Conservation (phyloP, 2,329 filamentous ascomycete species). For the Sporothrix pseudoabietina region DNA sequence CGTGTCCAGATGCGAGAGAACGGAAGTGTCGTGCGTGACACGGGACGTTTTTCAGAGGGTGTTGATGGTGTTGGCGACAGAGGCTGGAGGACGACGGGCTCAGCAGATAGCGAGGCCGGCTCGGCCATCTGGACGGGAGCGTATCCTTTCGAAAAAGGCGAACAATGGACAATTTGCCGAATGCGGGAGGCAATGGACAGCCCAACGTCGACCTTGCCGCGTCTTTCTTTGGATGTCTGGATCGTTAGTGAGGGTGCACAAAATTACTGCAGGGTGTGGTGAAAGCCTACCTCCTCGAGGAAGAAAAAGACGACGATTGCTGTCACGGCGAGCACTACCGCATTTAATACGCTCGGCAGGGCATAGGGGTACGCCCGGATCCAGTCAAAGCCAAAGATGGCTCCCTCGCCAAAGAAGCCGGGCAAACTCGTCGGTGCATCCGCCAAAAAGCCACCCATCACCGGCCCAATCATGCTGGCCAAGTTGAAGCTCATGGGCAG, state of each 20-base stretch:
- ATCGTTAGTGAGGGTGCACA: neutral
- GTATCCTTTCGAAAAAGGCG: constrained; percentile 8
- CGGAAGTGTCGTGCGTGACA: constrained; percentile 36
- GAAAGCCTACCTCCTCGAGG: constrained; percentile 61
- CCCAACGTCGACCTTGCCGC: constrained; percentile 51
- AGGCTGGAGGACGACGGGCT: neutral
- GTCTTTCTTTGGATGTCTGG: constrained; percentile 52
- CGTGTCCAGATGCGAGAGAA: constrained; percentile 52
- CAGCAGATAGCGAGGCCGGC: neutral
- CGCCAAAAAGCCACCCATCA: constrained; percentile 67
- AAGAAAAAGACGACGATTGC: constrained; percentile 61
- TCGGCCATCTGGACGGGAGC: constrained; percentile 5
- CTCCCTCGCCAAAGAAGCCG: constrained; percentile 61
- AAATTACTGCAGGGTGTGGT: neutral
- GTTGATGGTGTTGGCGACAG: neutral
- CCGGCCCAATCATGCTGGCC: constrained; percentile 48
- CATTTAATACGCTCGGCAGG: constrained; percentile 63
- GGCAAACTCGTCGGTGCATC: constrained; percentile 67
- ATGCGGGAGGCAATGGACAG: constrained; percentile 39
- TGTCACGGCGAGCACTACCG: constrained; percentile 57
- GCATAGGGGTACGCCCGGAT: constrained; percentile 68
- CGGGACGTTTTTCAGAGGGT: neutral
- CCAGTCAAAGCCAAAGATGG: constrained; percentile 63
- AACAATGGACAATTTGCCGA: neutral
- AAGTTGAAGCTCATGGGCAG: constrained; percentile 54